Evolutionary conservation across 208 protist genomes (phyloP).

Genomic region (Trypanosomatidae sp.): DNA sequence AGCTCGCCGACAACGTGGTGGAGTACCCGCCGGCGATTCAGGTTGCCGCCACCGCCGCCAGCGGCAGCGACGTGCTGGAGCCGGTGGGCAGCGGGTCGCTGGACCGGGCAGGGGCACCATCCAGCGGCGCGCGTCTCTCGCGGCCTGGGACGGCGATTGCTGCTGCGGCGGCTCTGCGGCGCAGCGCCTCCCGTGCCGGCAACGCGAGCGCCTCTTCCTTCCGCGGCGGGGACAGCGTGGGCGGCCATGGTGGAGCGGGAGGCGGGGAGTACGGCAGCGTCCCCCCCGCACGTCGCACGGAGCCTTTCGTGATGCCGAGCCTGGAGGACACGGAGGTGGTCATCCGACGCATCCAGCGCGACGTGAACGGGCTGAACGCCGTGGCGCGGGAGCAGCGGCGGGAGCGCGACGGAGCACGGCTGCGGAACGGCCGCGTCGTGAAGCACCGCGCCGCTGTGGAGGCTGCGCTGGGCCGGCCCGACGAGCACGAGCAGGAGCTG

Average conservation of each 20-base stretch:
- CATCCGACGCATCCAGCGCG: conserved; percentile 77
- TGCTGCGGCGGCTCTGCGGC: conserved; percentile 13
- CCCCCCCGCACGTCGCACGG: neutral
- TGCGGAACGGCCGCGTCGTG: conserved; percentile 15
- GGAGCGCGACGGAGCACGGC: conserved; percentile 37
- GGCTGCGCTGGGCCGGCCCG: conserved; percentile 26
- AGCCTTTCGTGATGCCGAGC: conserved; percentile 71
- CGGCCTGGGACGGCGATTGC: conserved; percentile 10
- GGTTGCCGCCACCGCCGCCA: conserved; percentile 1
- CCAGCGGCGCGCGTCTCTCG: neutral
- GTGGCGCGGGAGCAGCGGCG: conserved; percentile 68
- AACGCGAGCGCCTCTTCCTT: neutral
- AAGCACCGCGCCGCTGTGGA: conserved; percentile 21
- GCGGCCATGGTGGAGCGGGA: too few relatives aligned
- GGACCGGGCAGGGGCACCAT: neutral
- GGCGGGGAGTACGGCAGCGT: too few relatives aligned
- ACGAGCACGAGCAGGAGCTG: conserved; percentile 43
- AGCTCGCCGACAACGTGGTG: conserved; percentile 10
- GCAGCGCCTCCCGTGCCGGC: conserved; percentile 13
- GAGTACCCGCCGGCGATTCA: conserved; percentile 24
- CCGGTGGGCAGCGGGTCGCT: too few relatives aligned
- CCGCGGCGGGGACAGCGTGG: neutral
- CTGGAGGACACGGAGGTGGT: conserved; percentile 53
- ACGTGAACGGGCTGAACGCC: conserved; percentile 79
- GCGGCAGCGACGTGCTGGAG: too few relatives aligned